Base-by-base conservation (phyloP, 768 basidiomycete genomes). In the Arthromyces matolae region DNA sequence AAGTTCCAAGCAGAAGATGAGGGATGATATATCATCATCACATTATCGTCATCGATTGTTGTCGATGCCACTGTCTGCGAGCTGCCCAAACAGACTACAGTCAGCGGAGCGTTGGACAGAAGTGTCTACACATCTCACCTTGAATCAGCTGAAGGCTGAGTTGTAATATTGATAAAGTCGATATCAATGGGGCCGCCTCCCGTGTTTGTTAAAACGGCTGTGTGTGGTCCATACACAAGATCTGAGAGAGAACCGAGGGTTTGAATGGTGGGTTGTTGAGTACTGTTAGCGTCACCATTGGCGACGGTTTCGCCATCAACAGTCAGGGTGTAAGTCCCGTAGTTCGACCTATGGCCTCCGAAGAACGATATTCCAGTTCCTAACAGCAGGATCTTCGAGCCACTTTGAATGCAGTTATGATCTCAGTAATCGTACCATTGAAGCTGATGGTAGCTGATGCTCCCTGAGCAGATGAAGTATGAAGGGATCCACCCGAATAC, bases 301-400 rank as follows among this genome's bases (percentile, higher is more conserved):
- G 57, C 23, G 7, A 75, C 52, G 12, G 59, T 58, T 18, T 69
- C 49, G 4, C 75, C 75, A 54, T 81, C 79, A 12, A 80, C 66
- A 4, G 66, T 51, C 18, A 79, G 50, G 19, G 66, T 61, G 56
- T 72, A 81, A 12, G 61, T 60, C 45, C 80, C 78, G 56, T 80
- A 77, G 45, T 66, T 66, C 28, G 73, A 65, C 46, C 71, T 60
- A 32, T 59, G 65, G 5, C 73, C 75, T 24, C 78, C 80, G 55
- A 72, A 78, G 39, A 81, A 60, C 56, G 73, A 71, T 42, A 80
- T 68, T 3, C 77, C 81, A 47, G 77, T 80, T 29, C 75, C 73
- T 77, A 42, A 29, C 8, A 32, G 16, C 24, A 34, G 42, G 16
- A 34, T 13, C 24, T 10, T 49, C 22, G 10, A 56, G 32, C 41